Conservation (phyloP, 202 grass and related monocot genomes). For the Musa balbisiana region DNA sequence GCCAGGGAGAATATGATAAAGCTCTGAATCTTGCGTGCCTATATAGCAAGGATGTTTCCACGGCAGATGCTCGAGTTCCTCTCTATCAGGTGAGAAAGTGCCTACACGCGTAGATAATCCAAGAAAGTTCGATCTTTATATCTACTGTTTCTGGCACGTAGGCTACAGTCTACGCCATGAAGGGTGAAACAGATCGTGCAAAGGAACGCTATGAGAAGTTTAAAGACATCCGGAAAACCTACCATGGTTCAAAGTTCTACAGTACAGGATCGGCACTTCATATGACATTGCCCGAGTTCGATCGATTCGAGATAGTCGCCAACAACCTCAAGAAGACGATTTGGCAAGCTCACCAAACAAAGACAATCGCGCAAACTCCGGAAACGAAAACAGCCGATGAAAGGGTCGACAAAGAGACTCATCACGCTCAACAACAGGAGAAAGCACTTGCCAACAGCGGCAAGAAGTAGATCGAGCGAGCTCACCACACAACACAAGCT, state of each 20-base stretch:
- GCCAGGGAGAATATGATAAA: neutral
- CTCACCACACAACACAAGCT: too few species aligned
- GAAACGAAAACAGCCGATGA: too few species aligned
- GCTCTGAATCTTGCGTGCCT: neutral
- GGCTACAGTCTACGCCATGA: neutral
- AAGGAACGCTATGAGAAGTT: neutral
- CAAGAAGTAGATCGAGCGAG: too few species aligned
- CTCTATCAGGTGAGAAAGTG: neutral
- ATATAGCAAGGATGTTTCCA: neutral
- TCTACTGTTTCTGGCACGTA: neutral
- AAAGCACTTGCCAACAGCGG: too few species aligned
- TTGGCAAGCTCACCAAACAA: too few species aligned
- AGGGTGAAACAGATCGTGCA: neutral
- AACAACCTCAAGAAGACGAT: neutral
- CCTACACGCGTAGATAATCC: too few species aligned
- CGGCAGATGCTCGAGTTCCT: neutral
- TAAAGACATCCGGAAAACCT: neutral
- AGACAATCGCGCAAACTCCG: too few species aligned
- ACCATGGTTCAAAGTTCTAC: neutral
- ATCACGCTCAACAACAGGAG: too few species aligned
- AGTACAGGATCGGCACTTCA: neutral
- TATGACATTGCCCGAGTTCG: neutral
- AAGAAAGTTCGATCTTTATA: too few species aligned
- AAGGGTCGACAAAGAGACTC: too few species aligned
- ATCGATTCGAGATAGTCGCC: neutral